These are phyloP conservation scores for Capsicum chinense DNA, from an alignment of 257 asterid genomes.

Conservation along the genomic window DNA sequence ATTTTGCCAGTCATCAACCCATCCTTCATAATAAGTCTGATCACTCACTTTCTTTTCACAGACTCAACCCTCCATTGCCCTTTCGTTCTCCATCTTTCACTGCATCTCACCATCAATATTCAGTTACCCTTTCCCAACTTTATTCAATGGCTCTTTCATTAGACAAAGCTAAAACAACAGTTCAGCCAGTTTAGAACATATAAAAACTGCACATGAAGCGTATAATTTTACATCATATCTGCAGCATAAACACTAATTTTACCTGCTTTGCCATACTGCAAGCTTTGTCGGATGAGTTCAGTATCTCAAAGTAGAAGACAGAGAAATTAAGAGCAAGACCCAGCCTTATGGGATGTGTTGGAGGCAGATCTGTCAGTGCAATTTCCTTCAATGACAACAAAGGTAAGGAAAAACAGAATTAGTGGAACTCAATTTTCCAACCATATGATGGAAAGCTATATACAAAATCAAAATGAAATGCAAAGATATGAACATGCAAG, in stretches of 20 bases:
- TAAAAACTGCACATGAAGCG: neutral
- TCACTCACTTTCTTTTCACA: neutral
- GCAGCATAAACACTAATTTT: neutral
- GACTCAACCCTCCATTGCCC: neutral
- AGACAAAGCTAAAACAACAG: neutral
- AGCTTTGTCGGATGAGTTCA: conserved; percentile 56
- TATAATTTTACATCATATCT: neutral
- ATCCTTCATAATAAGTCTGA: neutral
- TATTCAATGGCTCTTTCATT: neutral
- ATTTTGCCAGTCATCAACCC: neutral
- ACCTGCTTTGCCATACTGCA: conserved; percentile 61
- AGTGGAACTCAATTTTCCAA: neutral
- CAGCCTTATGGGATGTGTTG: conserved; percentile 59
- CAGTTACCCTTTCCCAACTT: conserved; percentile 9
- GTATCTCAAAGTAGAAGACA: conserved; percentile 57
- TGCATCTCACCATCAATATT: conserved; percentile 16
- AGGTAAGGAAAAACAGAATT: conserved; percentile 23
- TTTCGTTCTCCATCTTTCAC: conserved; percentile 6
- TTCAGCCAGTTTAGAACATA: neutral
- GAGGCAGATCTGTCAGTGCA: conserved; percentile 50
- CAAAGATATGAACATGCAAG: conserved; percentile 3
- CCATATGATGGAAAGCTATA: neutral
- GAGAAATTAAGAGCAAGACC: conserved; percentile 60
- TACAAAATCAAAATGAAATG: neutral
- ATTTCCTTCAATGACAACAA: conserved; percentile 45